Base-by-base conservation (phyloP, 139 green algal genomes). In the Nannochloris sp. region DNA sequence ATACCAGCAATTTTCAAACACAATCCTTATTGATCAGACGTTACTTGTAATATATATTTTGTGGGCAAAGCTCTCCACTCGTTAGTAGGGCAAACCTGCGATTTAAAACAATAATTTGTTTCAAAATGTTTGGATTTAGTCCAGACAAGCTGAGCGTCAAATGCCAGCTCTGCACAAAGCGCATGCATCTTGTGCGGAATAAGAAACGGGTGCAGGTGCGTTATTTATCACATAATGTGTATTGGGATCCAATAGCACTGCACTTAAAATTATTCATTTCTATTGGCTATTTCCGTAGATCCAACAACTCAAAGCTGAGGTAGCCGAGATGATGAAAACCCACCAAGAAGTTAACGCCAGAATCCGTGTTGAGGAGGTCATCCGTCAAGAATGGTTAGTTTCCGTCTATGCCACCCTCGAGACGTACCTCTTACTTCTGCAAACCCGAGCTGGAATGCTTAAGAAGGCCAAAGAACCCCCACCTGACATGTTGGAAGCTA, bases 401-500 rank as follows among this genome's bases (percentile, higher is more conserved):
- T 56, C 77, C 25, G 71, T 76, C 34, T 12, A 31, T 37, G 38
- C 3, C 45, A 48, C 54, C 34, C 64, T 97, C 51, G 90, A 97
- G 79, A 75, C 97, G 31, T 97, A 92, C 68, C 69, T 92, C 13
- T 90, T 96, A 81, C 82, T 97, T 51, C 62, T 97, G 58, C 66
- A 76, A 3, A 82, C 95, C 29, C 81, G 90, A 1, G 62, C 84
- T 19, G 69, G 76, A 33, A 75, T 97, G 36, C 77, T 97, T 15
- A 74, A 87, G 25, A 85, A 85, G 69, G 82, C 64, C 53, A 83
- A 87, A 63, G 83, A 88, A 29, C 70, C 88, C 7, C 85, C 88
- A 2, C 60, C 68, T 0, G 86, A 95, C 72, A 87, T 93, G 81
- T 71, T 78, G 23, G 86, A 92, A 68, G 66, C 61, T 15, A 48